Evolutionary conservation across 352 stramenopile species (phyloP), one percentile per base, ranked within the genome.

Genomic region (Lagenidium giganteum): DNA sequence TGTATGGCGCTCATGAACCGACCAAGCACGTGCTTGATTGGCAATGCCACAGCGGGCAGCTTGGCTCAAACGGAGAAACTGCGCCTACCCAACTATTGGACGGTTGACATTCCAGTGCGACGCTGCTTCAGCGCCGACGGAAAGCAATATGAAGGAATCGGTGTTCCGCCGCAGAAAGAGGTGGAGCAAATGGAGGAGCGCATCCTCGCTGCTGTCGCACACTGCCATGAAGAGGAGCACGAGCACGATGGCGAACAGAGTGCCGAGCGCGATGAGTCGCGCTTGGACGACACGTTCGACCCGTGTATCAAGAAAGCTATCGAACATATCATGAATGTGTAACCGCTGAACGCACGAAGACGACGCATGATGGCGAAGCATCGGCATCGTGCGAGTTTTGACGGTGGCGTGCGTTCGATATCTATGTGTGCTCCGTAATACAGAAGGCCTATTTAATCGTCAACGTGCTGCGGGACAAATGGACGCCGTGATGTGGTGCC

Each of bases 41-140:
- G 81, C 22, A 48, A 52, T 21, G 57, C 53, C 9, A 87, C 75
- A 0, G 77, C 77, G 0, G 81, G 81, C 13, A 76, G 64, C 22
- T 52, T 90, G 11, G 86, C 81, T 18, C 52, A 64, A 38, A 86
- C 78, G 17, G 59, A 60, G 5, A 71, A 83, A 39, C 36, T 89
- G 12, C 72, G 71, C n/a, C 65, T 93, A 18, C 81, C 81, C 8
- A 93, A 93, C 49, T 85, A 72, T 47, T 93, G 81, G 81, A 81
- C 67, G 2, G 69, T 93, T 16, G 78, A 93, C 23, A 83, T 93
- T 34, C 81, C 81, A 8, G 61, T 86, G 37, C 57, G 87, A 42
- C 72, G 71, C n/a, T 80, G 73, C 43, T 84, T 83, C 41, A 85
- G 75, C 40, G 62, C 61, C 1, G 64, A 85, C 30, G 66, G 79